Evolutionary conservation across 306 rosid genomes (phyloP), one percentile per base, ranked within the genome.

Genomic region (Comarum palustre): DNA sequence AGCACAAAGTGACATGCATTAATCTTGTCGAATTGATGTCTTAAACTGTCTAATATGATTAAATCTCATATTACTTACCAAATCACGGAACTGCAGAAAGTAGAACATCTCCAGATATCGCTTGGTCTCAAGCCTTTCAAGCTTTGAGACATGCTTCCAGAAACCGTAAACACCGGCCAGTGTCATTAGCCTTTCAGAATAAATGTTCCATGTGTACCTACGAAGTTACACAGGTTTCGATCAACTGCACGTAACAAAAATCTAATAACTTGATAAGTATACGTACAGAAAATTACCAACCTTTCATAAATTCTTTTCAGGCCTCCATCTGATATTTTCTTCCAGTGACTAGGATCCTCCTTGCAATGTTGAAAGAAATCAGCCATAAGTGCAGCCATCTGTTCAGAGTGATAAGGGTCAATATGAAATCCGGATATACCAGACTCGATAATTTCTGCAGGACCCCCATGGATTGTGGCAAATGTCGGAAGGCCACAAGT

Each of bases 71-170:
- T 22, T 39, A 82, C 94, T 91, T 76, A 91, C 98, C 97, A 94
- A 75, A 82, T 80, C 87, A 22, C 98, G 97, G 77, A 89, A 94
- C 87, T 94, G 91, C 2, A 94, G 95, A 70, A 89, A 85, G 84
- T 91, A 91, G 87, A 94, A 91, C 98, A 94, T 91, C 87, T 94
- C 98, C 4, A 94, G 89, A 81, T 94, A 94, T 41, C 95, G 80
- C 5, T 91, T 89, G 25, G 92, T 91, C 82, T 91, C 96, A 0
- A 77, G 96, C 84, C 98, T 87, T 73, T 94, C 97, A 4, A 94
- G 85, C 74, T 94, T 94, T 27, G 97, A 94, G 66, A 86, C 98
- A 46, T 89, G 78, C 83, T 94, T 94, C 98, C 98, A 91, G 88
- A 94, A 94, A 71, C 95, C 74, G 71, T 94, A 91, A 50, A 94